Conservation (phyloP, 2,329 filamentous ascomycete species). For the Rhinocladiella similis region DNA sequence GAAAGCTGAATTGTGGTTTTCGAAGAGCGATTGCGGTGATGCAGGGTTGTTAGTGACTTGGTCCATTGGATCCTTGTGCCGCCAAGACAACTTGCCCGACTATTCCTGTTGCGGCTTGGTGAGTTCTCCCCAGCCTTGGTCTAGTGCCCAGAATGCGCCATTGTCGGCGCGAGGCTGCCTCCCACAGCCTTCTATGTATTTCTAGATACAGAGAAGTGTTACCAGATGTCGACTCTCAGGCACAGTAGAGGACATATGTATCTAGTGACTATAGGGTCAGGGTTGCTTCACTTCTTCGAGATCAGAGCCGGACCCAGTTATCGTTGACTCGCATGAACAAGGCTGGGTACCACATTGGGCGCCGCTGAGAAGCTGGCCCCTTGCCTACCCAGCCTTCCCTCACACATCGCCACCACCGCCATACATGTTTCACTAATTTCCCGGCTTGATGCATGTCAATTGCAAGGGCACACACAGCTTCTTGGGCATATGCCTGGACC, state of each 20-base stretch:
- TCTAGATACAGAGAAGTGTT: too few relatives aligned
- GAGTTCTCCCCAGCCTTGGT: not conserved
- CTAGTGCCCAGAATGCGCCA: not conserved
- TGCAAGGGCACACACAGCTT: constrained; percentile 22
- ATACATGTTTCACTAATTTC: too few relatives aligned
- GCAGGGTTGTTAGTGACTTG: not conserved
- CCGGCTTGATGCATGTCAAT: constrained; percentile 2
- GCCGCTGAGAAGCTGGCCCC: too few relatives aligned
- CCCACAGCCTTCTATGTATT: too few relatives aligned
- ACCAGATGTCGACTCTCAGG: too few relatives aligned
- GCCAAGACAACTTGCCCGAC: constrained; percentile 14
- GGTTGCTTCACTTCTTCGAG: too few relatives aligned
- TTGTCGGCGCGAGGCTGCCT: too few relatives aligned
- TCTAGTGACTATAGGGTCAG: too few relatives aligned
- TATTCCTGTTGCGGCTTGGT: constrained; percentile 9
- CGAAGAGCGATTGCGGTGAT: constrained; percentile 4
- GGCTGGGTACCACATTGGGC: too few relatives aligned
- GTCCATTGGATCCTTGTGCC: constrained; percentile 1
- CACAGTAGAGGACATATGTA: too few relatives aligned
- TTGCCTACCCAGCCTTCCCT: not conserved
- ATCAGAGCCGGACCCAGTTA: too few relatives aligned
- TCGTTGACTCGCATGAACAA: too few relatives aligned
- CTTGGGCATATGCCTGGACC: constrained; percentile 18
- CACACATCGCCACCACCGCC: not conserved
- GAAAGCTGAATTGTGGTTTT: constrained; percentile 4